phyloP scores from a whole-genome alignment of 306 rosid genomes.

The apple (Malus domestica) region DNA sequence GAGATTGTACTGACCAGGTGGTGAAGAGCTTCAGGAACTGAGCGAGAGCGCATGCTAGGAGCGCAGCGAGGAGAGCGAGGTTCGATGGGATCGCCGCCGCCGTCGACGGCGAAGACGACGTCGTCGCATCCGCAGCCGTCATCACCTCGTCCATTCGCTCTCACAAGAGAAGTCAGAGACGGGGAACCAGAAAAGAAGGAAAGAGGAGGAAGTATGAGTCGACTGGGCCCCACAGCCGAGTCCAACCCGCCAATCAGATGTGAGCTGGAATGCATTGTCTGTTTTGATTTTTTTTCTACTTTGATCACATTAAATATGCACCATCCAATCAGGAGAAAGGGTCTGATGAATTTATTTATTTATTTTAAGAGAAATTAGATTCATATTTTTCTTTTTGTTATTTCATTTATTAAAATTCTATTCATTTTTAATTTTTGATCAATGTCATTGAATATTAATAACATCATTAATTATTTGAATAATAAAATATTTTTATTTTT shows the following conservation, averaged over 20 bases:
- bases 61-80: slow-evolving; percentile 51
- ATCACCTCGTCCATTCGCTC: slow-evolving; percentile 40
- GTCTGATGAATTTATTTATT: too few relatives aligned
- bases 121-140: slow-evolving; percentile 43
- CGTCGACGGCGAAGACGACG: slow-evolving; percentile 20
- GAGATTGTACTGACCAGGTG: slow-evolving; percentile 49
- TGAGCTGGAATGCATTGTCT: neutral
- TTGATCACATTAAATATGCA: neutral
- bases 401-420: too few relatives aligned
- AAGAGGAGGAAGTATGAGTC: neutral
- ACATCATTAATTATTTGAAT: too few relatives aligned
- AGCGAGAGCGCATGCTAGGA: slow-evolving; percentile 71
- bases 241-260: neutral
- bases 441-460: too few relatives aligned
- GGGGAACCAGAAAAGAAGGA: neutral
- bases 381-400: too few relatives aligned
- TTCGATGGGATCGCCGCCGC: slow-evolving; percentile 32
- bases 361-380: too few relatives aligned
- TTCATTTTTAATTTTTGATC: too few relatives aligned
- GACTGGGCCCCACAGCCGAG: neutral
- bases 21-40: slow-evolving; percentile 97
- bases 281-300: neutral
- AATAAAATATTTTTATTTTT: too few relatives aligned
- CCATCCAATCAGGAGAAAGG: neutral
- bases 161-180: neutral